Evolutionary conservation across 306 rosid genomes (phyloP), one percentile per base, ranked within the genome.

Genomic region (Malus fusca): DNA sequence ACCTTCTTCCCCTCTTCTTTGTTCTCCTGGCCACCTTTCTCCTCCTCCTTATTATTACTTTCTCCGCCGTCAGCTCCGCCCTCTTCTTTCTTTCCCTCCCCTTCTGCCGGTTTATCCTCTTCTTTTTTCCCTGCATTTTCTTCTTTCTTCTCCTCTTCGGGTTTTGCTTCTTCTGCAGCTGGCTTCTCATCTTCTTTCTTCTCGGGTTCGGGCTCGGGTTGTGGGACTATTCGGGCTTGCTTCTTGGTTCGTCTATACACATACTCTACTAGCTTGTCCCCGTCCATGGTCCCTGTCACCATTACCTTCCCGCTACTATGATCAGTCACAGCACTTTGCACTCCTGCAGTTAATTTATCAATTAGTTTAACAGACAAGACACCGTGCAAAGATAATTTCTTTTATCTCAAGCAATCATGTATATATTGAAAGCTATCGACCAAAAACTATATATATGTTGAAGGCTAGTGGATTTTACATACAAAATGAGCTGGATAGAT

Each of bases 211-310:
- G 87, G 80, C 73, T 82, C 91, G 11, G 93, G 96, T 58, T 89
- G 93, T 1, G 93, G 97, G 4, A 90, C 88, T 56, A 93, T 93
- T 55, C 83, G 84, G 52, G 97, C 98, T 81, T 88, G 97, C 78
- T 93, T 93, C 79, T 84, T 91, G 43, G 98, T 93, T 72, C 96
- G 82, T 80, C 94, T 86, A 15, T 93, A 90, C 3, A 93, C 96
- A 67, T 93, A 93, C 3, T 91, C 96, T 21, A 93, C 98, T 58
- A 93, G 89, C 85, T 90, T 88, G 69, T 88, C 78, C 69, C 83
- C 97, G 77, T 93, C 94, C 96, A 93, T 93, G 5, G 91, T 91
- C 21, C 98, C 97, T 13, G 87, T 91, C 76, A 91, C 97, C 1
- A 53, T 73, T 66, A 93, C 97, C 82, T 90, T 93, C 59, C 96